Percentiles rank a stretch among this genome's conserved stretches.
These are phyloP conservation scores for Rosa multiflora DNA, from an alignment of 306 rosid species.

Conservation along the genomic window DNA sequence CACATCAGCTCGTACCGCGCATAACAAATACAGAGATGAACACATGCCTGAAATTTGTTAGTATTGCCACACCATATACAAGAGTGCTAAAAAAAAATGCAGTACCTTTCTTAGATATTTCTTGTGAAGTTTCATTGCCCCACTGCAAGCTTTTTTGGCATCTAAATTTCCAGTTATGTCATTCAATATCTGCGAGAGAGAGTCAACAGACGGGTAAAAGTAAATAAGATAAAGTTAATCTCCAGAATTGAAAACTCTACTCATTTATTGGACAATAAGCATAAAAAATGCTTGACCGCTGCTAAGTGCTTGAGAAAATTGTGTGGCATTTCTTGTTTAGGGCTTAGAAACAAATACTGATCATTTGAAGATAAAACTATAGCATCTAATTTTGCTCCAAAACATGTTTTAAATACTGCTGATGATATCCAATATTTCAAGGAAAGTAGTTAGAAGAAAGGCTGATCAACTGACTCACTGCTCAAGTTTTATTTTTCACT, in stretches of 20 bases:
- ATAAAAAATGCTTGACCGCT: constrained; percentile 14
- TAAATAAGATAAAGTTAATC: neutral
- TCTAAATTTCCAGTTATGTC: constrained; percentile 90
- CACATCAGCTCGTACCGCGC: neutral
- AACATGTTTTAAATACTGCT: neutral
- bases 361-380: neutral
- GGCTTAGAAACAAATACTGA: neutral
- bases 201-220: neutral
- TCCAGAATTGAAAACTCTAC: neutral
- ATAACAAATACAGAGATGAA: neutral
- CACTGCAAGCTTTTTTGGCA: constrained; percentile 94
- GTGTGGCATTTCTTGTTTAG: neutral
- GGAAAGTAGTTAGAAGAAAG: neutral
- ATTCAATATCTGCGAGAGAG: constrained; percentile 70
- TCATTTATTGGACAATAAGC: neutral
- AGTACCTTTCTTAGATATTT: constrained; percentile 86
- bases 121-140: constrained; percentile 96
- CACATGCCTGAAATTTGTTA: neutral
- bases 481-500: neutral
- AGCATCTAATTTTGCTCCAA: neutral
- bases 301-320: neutral
- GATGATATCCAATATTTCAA: neutral
- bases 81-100: neutral
- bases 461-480: neutral
- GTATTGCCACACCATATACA: neutral